Percentiles rank a stretch among this genome's conserved stretches.
Conservation (phyloP, 768 basidiomycete species). For the Pleurotus ostreatus region DNA sequence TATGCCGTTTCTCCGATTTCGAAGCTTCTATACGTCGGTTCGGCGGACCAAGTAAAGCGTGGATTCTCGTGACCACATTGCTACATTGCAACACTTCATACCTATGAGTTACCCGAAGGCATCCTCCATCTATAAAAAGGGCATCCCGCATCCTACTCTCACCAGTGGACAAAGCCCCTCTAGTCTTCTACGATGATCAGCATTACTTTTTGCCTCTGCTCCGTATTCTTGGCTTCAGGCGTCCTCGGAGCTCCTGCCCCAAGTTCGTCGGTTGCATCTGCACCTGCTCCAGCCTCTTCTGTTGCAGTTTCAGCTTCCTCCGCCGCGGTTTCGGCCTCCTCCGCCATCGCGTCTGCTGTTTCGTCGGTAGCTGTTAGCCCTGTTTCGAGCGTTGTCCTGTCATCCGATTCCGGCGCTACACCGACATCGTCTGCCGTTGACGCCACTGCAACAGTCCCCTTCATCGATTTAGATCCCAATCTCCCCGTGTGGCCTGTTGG, state of each 20-base stretch:
- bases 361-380: constrained; percentile 14
- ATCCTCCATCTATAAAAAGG: constrained; percentile 10
- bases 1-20: not conserved
- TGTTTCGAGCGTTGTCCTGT: not conserved
- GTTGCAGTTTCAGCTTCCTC: constrained; percentile 14
- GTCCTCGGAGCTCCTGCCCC: constrained; percentile 24
- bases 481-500: constrained; percentile 27
- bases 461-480: constrained; percentile 40
- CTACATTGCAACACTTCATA: too few relatives aligned
- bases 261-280: constrained; percentile 14
- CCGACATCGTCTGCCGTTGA: constrained; percentile 19
- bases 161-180: constrained; percentile 3
- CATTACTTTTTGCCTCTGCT: constrained; percentile 28
- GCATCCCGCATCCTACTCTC: not conserved
- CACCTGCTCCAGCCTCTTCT: constrained; percentile 11
- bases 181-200: constrained; percentile 28
- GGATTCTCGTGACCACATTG: not conserved
- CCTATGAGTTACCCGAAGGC: not conserved
- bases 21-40: not conserved
- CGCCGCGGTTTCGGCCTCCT: constrained; percentile 14
- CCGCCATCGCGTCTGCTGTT: constrained; percentile 12
- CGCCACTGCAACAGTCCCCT: constrained; percentile 39
- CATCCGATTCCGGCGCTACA: constrained; percentile 9
- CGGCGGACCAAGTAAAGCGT: not conserved
- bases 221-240: constrained; percentile 27